Base-by-base conservation (phyloP, 495 filamentous ascomycete species). In the Amniculicola lignicola region DNA sequence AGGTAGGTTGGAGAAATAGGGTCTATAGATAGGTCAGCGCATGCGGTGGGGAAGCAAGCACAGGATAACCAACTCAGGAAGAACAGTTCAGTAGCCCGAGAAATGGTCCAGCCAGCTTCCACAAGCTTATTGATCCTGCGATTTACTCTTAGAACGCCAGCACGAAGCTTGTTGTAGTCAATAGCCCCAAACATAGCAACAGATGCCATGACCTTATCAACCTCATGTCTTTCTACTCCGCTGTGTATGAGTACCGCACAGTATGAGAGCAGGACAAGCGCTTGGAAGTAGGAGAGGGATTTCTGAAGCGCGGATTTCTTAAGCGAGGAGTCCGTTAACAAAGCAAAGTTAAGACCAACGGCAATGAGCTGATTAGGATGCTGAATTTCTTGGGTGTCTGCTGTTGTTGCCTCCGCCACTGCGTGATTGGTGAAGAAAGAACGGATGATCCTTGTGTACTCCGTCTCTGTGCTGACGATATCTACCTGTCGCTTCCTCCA, bases 281-380 rank as follows among this genome's bases (percentile, higher is more conserved):
- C 6, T 25, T 45, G 41, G 18, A 45, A 45, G 41, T 45, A 23
- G 41, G 41, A 22, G 22, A 45, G 25, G 4, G 41, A 21, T 45
- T 27, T 21, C 22, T 45, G 41, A 27, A 45, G 41, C 9, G 22
- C 10, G 16, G 22, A 10, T 10, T 23, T 21, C 25, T 10, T 10
- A 10, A 45, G 22, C 4, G 41, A 45, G 10, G 16, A 25, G 9
- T 45, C 9, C 16, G 41, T 25, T 4, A 45, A 22, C 16, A 21
- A 18, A 9, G 41, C 41, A 27, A 45, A 22, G 9, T 22, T 22
- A 11, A 23, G 10, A 4, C 41, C 41, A 23, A 45, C 22, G 41
- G 22, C 41, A 16, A 45, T 16, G 16, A 45, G 41, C 9, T 25
- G 16, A 18, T 25, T 10, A 9, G 16, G 16, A 7, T 18, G 12